Conservation (phyloP, 768 basidiomycete genomes). For the Suillus tomentosus region DNA sequence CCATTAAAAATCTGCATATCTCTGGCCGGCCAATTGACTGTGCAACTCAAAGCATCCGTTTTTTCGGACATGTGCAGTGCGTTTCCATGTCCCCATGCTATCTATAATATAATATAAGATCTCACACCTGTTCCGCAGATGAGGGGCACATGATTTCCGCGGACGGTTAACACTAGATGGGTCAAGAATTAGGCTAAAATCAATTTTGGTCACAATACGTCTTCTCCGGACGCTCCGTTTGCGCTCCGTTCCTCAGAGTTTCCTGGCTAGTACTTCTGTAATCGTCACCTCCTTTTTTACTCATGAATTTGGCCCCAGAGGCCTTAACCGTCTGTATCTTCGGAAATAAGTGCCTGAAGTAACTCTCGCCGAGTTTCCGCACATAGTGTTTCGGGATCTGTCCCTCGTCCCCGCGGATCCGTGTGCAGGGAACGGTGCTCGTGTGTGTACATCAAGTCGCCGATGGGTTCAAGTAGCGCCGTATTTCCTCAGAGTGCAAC, state of each 20-base stretch:
- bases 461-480: conserved; percentile 23
- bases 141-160: conserved; percentile 32
- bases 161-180: conserved; percentile 25
- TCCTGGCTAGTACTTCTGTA: conserved; percentile 15
- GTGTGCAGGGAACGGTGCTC: conserved; percentile 15
- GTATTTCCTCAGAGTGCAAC: conserved; percentile 14
- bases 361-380: conserved; percentile 25
- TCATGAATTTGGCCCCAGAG: conserved; percentile 9
- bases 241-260: conserved; percentile 21
- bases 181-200: conserved; percentile 28
- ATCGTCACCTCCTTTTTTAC: conserved; percentile 9
- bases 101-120: conserved; percentile 21
- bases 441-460: conserved; percentile 26
- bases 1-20: neutral
- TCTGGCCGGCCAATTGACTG: neutral
- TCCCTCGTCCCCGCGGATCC: conserved; percentile 36
- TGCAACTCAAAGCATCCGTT: conserved; percentile 1
- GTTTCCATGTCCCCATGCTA: conserved; percentile 15
- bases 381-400: conserved; percentile 28
- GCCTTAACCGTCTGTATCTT: conserved; percentile 16
- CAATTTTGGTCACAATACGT: conserved; percentile 24
- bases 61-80: conserved; percentile 7
- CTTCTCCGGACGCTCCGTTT: conserved; percentile 17
- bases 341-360: conserved; percentile 7
- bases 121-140: conserved; percentile 26